phyloP scores from a whole-genome alignment of 2,329 filamentous ascomycete species.

The Pseudophaeomoniella oleicola region DNA sequence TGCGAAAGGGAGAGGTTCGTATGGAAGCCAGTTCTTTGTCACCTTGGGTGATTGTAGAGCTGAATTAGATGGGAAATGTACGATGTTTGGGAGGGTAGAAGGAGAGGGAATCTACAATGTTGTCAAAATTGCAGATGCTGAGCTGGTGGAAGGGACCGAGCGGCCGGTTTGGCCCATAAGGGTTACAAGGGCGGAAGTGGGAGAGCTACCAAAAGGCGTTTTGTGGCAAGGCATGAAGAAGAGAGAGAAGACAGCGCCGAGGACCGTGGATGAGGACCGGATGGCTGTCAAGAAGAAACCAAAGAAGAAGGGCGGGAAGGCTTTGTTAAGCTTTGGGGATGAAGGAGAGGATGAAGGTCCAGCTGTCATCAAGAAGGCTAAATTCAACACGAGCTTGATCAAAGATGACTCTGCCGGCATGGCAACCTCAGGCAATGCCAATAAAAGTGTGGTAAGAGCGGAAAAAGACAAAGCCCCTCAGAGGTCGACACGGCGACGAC shows the following conservation, averaged over 20 bases:
- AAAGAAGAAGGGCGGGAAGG: slow-evolving; percentile 25
- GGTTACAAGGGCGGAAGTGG: slow-evolving; percentile 38
- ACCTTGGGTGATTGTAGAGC: slow-evolving; percentile 67
- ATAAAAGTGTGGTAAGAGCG: slow-evolving; percentile 3
- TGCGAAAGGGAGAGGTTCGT: slow-evolving; percentile 48
- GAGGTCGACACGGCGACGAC: slow-evolving; percentile 15
- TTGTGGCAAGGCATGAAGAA: slow-evolving; percentile 20
- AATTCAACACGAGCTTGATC: slow-evolving; percentile 32
- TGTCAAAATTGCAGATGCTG: slow-evolving; percentile 80
- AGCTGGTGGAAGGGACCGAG: slow-evolving; percentile 65
- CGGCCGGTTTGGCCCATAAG: slow-evolving; percentile 74
- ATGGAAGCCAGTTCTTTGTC: slow-evolving; percentile 95
- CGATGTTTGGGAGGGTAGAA: slow-evolving; percentile 79
- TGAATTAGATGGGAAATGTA: slow-evolving; percentile 80
- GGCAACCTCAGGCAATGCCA: slow-evolving; percentile 5
- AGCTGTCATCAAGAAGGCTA: slow-evolving; percentile 23
- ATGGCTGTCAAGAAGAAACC: slow-evolving; percentile 23
- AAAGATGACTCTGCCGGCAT: slow-evolving; percentile 15
- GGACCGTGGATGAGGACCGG: slow-evolving; percentile 15
- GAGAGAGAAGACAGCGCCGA: slow-evolving; percentile 19
- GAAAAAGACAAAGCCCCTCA: slow-evolving; percentile 5
- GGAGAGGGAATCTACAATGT: slow-evolving; percentile 95
- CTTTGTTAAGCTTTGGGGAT: slow-evolving; percentile 30
- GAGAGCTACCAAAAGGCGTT: slow-evolving; percentile 30
- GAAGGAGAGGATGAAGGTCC: slow-evolving; percentile 25